Conservation (phyloP, 495 filamentous ascomycete species). For the Geoglossum glabrum region DNA sequence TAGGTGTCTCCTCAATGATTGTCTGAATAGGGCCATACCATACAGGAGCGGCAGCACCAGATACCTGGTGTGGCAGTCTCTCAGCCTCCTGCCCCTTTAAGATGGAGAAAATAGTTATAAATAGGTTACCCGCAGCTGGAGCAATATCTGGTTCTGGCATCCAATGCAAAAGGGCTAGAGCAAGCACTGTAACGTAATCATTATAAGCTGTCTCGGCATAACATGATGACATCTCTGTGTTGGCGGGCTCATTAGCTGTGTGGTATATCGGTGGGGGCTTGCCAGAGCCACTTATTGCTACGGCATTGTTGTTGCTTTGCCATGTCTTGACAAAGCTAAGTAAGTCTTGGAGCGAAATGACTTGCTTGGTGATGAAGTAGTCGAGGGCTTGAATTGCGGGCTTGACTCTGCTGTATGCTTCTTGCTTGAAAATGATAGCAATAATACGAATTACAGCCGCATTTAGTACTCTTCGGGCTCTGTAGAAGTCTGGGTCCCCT, state of each 20-base stretch:
- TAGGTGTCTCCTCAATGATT: constrained; percentile 25
- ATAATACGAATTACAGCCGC: constrained; percentile 15
- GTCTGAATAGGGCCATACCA: constrained; percentile 17
- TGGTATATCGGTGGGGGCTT: neutral
- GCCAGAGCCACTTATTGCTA: neutral
- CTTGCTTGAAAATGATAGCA: constrained; percentile 29
- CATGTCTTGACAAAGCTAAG: neutral
- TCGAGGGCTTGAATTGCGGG: constrained; percentile 39
- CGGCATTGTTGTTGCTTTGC: neutral
- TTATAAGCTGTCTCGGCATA: constrained; percentile 12
- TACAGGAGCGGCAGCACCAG: neutral
- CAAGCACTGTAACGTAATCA: constrained; percentile 12
- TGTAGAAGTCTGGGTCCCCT: constrained; percentile 22
- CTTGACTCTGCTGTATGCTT: constrained; percentile 36
- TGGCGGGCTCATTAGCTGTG: neutral
- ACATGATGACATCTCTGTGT: neutral
- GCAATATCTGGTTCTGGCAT: constrained; percentile 39
- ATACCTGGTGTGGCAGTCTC: neutral
- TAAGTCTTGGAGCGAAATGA: constrained; percentile 16
- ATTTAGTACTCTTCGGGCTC: neutral
- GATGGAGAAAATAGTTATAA: constrained; percentile 35
- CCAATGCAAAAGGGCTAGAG: constrained; percentile 32
- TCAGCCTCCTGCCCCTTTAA: neutral
- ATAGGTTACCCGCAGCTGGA: constrained; percentile 40
- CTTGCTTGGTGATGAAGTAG: constrained; percentile 33